phyloP scores from a whole-genome alignment of 495 filamentous ascomycete genomes.

The Penicillium silybi region DNA sequence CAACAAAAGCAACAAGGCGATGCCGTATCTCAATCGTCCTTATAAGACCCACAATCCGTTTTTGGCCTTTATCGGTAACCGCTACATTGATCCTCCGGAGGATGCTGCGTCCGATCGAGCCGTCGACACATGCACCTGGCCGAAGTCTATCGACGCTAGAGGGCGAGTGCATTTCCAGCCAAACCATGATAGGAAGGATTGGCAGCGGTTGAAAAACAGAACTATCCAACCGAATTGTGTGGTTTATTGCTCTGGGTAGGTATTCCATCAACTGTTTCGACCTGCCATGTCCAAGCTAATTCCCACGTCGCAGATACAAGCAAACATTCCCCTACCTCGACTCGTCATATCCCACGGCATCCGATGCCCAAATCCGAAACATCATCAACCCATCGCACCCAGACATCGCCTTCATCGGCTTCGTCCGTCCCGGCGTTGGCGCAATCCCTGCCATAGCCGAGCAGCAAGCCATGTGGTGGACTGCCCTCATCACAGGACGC shows the following conservation, averaged over 20 bases:
- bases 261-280: neutral
- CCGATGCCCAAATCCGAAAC: constrained; percentile 15
- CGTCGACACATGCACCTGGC: constrained; percentile 18
- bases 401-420: constrained; percentile 18
- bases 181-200: constrained; percentile 11
- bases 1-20: constrained; percentile 18
- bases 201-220: constrained; percentile 11
- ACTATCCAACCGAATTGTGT: constrained; percentile 12
- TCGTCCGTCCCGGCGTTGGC: constrained; percentile 14
- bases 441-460: constrained; percentile 16
- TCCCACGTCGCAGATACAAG: constrained; percentile 1
- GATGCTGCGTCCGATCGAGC: constrained; percentile 12
- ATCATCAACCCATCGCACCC: constrained; percentile 9
- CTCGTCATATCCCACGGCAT: constrained; percentile 11
- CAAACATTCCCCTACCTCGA: constrained; percentile 18
- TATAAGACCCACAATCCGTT: constrained; percentile 11
- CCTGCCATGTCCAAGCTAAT: neutral
- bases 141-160: constrained; percentile 9
- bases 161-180: constrained; percentile 12
- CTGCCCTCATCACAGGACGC: constrained; percentile 8
- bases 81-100: constrained; percentile 16
- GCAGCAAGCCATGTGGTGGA: constrained; percentile 15
- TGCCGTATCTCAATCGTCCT: constrained; percentile 17
- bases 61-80: constrained; percentile 10
- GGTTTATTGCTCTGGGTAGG: constrained; percentile 12